Evolutionary conservation across 805 yeast species (phyloP), one percentile per base, ranked within the genome.

Genomic region (Gaillardinia entomophila): DNA sequence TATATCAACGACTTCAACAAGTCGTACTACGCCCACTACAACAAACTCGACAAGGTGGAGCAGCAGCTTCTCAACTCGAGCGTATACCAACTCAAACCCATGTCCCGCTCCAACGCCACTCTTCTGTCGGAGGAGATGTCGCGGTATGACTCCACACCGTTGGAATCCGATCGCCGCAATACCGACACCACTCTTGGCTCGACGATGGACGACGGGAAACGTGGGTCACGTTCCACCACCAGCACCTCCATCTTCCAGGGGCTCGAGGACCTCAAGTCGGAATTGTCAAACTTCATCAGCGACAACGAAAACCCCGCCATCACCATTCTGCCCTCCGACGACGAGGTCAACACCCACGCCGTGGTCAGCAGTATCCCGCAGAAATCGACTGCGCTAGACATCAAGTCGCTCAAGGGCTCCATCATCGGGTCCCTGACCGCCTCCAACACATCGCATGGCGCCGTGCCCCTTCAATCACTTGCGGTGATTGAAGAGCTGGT

Each of bases 91-190:
- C 46, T 62, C 25, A 48, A 45, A 30, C 68, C 68, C 6, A 40
- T 57, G 35, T 47, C 45, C 27, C 33, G 63, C 18, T 61, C 68
- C 12, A 46, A 46, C n/a, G 55, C 46, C 6, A 60, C 65, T 1
- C 37, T 60, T 5, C 49, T 57, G 2, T 42, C 60, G 6, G 11
- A 28, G 11, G 24, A 17, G 16, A 28, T 18, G 2, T 12, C 24
- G 12, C 4, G 12, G 4, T n/a, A 5, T 25, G 12, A 5, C 10
- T 6, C 5, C 7, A 14, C 27, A 6, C 13, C 13, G 25, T 5
- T n/a, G n/a, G 5, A 10, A 12, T 8, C 12, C 8, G 10, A 19
- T 19, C 25, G 13, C 25, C 5, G 25, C 5, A 23, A 23, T n/a
- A 23, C 13, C 25, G 25, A n/a, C 13, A 6, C 12, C 10, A 4